These are phyloP conservation scores for Tolypocladium inflatum DNA, from an alignment of 2,329 filamentous ascomycete species.

Conservation along the genomic window DNA sequence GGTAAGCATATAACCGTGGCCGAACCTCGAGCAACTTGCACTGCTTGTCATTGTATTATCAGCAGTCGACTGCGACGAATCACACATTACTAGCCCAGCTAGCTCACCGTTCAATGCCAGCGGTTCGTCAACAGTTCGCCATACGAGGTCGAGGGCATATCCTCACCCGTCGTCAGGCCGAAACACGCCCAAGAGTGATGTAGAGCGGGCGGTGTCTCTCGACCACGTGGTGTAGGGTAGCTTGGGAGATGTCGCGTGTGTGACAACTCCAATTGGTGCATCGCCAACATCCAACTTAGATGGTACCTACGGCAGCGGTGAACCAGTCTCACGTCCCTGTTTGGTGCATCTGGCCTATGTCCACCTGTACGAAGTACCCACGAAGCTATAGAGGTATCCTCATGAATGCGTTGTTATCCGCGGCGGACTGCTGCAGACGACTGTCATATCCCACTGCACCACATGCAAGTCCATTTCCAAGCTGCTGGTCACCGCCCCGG, in stretches of 20 bases:
- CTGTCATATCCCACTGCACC: not conserved
- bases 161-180: too few species aligned
- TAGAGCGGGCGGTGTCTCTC: too few species aligned
- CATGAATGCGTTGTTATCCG: not conserved
- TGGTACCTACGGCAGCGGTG: not conserved
- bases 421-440: not conserved
- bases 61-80: not conserved
- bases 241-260: not conserved
- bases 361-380: too few species aligned
- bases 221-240: not conserved
- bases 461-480: not conserved
- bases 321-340: not conserved
- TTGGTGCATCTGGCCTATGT: not conserved
- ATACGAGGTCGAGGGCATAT: not conserved
- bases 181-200: not conserved
- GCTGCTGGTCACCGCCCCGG: not conserved
- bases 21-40: too few species aligned
- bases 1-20: too few species aligned
- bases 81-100: not conserved
- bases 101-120: not conserved
- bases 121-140: not conserved
- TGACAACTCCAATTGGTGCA: not conserved
- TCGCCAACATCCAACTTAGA: not conserved
- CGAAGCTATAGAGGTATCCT: too few species aligned
- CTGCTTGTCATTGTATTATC: not conserved